A percentile compares a stretch with the other conserved stretches of the same genome.
phyloP scores from a whole-genome alignment of 164 flowering plant genomes.

The Hamamelis virginiana region DNA sequence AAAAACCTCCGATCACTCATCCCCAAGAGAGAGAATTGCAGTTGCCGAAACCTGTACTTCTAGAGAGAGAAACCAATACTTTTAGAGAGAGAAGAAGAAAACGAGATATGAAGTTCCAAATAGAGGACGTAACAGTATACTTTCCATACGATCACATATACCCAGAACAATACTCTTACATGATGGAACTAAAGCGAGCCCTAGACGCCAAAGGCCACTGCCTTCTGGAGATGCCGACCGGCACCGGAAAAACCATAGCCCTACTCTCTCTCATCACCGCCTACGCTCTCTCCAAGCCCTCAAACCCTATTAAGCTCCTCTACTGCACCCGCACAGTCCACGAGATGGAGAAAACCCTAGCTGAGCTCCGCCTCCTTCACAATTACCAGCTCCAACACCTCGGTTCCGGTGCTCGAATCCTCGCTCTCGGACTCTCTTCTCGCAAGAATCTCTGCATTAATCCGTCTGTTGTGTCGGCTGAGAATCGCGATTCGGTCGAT shows the following conservation, averaged over 20 bases:
- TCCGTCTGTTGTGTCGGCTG: conserved; percentile 59
- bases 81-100: too few relatives aligned
- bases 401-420: conserved; percentile 58
- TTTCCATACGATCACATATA: conserved; percentile 96
- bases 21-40: too few relatives aligned
- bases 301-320: conserved; percentile 66
- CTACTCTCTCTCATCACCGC: conserved; percentile 85
- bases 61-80: too few relatives aligned
- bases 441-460: conserved; percentile 94
- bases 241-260: conserved; percentile 97
- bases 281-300: conserved; percentile 69
- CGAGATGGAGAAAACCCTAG: conserved; percentile 99
- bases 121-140: conserved; percentile 89
- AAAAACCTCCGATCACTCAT: too few relatives aligned
- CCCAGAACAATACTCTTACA: conserved; percentile 91
- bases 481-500: conserved; percentile 88
- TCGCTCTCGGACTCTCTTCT: conserved; percentile 87
- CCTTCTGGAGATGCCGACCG: conserved; percentile 99
- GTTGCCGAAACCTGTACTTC: too few relatives aligned
- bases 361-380: conserved; percentile 76
- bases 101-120: conserved; percentile 69
- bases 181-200: conserved; percentile 90
- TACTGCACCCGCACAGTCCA: conserved; percentile 99
- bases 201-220: conserved; percentile 93
- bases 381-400: conserved; percentile 54